Conservation (phyloP, 2,329 filamentous ascomycete genomes). For the Ophioceras dolichostomum region DNA sequence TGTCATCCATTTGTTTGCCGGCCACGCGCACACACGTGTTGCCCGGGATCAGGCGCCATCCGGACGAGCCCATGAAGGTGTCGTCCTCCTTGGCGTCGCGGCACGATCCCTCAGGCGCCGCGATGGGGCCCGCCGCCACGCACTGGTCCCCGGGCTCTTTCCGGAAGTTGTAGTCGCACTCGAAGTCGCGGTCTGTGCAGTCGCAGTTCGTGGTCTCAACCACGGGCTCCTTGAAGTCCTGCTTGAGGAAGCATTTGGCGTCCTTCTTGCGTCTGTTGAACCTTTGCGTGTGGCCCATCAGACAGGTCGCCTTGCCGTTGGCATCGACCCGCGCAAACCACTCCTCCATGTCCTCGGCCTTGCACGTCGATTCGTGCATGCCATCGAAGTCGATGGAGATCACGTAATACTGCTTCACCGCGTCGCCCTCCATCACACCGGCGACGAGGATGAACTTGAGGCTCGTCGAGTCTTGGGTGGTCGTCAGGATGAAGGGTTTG, state of each 20-base stretch:
- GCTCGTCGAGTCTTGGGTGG: slow-evolving; percentile 84
- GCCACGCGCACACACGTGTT: slow-evolving; percentile 54
- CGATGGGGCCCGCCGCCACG: slow-evolving; percentile 46
- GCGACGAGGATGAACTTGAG: slow-evolving; percentile 79
- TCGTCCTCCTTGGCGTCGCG: slow-evolving; percentile 49
- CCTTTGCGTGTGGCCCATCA: slow-evolving; percentile 93
- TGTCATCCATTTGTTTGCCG: slow-evolving; percentile 55
- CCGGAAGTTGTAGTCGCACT: slow-evolving; percentile 91
- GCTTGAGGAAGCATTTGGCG: slow-evolving; percentile 78
- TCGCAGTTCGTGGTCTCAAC: slow-evolving; percentile 64
- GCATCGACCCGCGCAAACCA: slow-evolving; percentile 80
- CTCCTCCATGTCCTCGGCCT: slow-evolving; percentile 65
- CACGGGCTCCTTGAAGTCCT: slow-evolving; percentile 69
- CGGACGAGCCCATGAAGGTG: slow-evolving; percentile 74
- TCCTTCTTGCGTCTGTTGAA: slow-evolving; percentile 77
- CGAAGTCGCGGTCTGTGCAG: slow-evolving; percentile 76
- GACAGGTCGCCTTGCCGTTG: slow-evolving; percentile 69
- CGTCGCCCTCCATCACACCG: slow-evolving; percentile 29
- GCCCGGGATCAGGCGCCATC: slow-evolving; percentile 84
- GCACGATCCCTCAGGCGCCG: slow-evolving; percentile 61
- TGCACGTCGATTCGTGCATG: slow-evolving; percentile 70
- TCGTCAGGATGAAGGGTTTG: slow-evolving; percentile 63
- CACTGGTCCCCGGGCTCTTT: slow-evolving; percentile 60
- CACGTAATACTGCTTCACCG: slow-evolving; percentile 42
- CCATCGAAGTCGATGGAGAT: slow-evolving; percentile 75